These are phyloP conservation scores for Otatea glauca DNA, from an alignment of 176 grass and related monocot genomes.

Conservation along the genomic window DNA sequence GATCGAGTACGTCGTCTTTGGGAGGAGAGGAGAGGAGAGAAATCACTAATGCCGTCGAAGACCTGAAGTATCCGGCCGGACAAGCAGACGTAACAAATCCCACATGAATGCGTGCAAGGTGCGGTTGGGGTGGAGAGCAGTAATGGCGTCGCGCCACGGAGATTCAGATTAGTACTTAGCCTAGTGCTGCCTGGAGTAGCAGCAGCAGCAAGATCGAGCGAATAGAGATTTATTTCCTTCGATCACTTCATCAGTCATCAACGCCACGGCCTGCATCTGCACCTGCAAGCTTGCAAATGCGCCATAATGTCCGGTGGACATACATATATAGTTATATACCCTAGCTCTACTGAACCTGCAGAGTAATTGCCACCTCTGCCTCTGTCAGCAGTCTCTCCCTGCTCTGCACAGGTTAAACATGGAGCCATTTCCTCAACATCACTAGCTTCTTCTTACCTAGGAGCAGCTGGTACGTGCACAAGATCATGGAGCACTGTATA, in stretches of 20 bases:
- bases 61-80: not conserved
- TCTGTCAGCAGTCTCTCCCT: not conserved
- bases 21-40: not conserved
- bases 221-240: not conserved
- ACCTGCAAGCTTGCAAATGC: not conserved
- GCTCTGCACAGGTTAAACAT: not conserved
- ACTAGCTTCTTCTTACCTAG: too few relatives aligned
- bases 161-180: not conserved
- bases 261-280: not conserved
- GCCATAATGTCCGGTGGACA: not conserved
- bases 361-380: not conserved
- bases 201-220: too few relatives aligned
- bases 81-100: not conserved
- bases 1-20: not conserved
- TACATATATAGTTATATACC: not conserved
- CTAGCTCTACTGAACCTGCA: not conserved
- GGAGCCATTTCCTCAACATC: not conserved
- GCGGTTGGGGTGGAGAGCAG: not conserved
- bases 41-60: not conserved
- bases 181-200: not conserved
- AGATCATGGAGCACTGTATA: too few relatives aligned
- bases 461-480: too few relatives aligned
- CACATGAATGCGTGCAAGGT: not conserved
- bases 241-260: not conserved
- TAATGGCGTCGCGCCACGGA: not conserved